Conservation (phyloP, 257 asterid species). For the Solanum paucissectum region DNA sequence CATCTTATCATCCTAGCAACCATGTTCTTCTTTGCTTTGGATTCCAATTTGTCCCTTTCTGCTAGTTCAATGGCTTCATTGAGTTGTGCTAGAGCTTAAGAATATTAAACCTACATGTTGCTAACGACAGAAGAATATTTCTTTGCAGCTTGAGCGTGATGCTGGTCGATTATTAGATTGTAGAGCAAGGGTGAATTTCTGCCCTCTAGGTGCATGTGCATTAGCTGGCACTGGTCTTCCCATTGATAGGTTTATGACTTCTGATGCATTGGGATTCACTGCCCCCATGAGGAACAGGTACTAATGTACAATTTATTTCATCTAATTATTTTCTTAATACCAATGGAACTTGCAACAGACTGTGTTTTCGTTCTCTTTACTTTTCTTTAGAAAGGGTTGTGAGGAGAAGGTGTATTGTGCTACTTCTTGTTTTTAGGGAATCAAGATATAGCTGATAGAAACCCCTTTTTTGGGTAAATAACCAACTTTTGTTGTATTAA, state of each 20-base stretch:
- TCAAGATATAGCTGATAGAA: background rate
- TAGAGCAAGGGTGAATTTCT: conserved; percentile 63
- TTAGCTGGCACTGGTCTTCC: conserved; percentile 99
- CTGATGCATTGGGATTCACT: conserved; percentile 81
- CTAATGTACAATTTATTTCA: background rate
- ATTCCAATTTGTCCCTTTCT: background rate
- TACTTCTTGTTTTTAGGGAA: background rate
- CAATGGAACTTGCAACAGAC: background rate
- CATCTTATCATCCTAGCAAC: background rate
- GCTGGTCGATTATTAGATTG: conserved; percentile 79
- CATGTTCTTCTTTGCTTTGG: background rate
- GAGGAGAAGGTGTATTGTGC: background rate
- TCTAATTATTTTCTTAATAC: background rate
- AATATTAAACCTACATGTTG: background rate
- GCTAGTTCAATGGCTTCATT: background rate
- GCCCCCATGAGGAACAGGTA: conserved; percentile 98
- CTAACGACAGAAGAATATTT: conserved; percentile 6
- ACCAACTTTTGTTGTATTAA: background rate
- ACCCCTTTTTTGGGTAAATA: background rate
- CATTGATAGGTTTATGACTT: conserved; percentile 92
- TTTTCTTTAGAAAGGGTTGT: background rate
- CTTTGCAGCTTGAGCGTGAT: conserved; percentile 89
- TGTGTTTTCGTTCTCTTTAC: background rate
- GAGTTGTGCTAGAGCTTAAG: background rate
- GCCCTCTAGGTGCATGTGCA: conserved; percentile 98